A percentile compares a stretch with the other conserved stretches of the same genome.
Conservation (phyloP, 768 basidiomycete genomes). For the Mycena metata region DNA sequence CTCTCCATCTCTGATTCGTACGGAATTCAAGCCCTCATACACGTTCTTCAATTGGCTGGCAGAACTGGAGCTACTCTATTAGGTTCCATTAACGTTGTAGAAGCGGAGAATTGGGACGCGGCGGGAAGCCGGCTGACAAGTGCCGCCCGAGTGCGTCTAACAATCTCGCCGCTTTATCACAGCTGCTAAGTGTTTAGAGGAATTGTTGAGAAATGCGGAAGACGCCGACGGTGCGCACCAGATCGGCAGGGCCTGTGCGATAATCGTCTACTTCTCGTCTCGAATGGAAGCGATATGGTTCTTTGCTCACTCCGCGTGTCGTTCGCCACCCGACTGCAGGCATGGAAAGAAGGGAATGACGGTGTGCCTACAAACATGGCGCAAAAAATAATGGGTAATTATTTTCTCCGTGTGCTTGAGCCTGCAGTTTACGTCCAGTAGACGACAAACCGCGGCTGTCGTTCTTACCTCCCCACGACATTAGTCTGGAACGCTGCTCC, state of each 20-base stretch:
- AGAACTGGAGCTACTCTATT: conserved; percentile 82
- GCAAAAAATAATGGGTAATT: conserved; percentile 82
- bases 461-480: conserved; percentile 75
- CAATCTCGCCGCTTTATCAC: conserved; percentile 35
- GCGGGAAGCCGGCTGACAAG: conserved; percentile 77
- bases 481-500: conserved; percentile 56
- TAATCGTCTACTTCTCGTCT: conserved; percentile 78
- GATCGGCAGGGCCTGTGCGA: conserved; percentile 74
- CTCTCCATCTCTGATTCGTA: conserved; percentile 28
- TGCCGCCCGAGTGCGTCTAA: conserved; percentile 73
- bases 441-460: conserved; percentile 76
- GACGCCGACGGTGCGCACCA: conserved; percentile 70
- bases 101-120: conserved; percentile 71
- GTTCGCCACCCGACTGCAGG: conserved; percentile 62
- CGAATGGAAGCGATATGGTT: conserved; percentile 88
- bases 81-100: conserved; percentile 69
- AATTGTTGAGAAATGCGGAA: conserved; percentile 70
- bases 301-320: conserved; percentile 46
- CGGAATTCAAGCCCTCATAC: conserved; percentile 70
- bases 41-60: conserved; percentile 84
- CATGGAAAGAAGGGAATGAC: conserved; percentile 87
- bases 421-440: conserved; percentile 50
- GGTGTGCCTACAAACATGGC: conserved; percentile 88
- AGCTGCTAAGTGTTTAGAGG: conserved; percentile 69
- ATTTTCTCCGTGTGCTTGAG: conserved; percentile 36